Conservation (phyloP, 352 stramenopile genomes). For the Globisporangium ultimum region DNA sequence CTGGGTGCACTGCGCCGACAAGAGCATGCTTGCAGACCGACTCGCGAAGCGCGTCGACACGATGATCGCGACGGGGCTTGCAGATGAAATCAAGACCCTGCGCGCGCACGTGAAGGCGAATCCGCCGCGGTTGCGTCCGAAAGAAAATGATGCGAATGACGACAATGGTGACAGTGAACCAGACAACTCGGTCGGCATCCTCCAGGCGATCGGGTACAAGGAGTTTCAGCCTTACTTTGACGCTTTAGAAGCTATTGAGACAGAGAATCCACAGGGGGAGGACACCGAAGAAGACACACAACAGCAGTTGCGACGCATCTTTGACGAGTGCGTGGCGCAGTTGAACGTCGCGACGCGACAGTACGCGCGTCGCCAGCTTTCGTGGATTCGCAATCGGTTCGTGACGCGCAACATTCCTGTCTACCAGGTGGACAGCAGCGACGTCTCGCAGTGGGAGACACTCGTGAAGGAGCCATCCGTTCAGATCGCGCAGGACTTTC, state of each 20-base stretch:
- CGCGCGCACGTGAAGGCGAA: constrained; percentile 46
- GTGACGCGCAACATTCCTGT: constrained; percentile 82
- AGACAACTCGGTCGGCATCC: constrained; percentile 65
- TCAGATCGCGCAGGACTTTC: constrained; percentile 60
- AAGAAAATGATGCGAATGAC: constrained; percentile 7
- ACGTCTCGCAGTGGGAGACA: constrained; percentile 55
- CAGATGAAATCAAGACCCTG: constrained; percentile 72
- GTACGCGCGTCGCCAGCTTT: constrained; percentile 83
- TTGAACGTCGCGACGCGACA: constrained; percentile 80
- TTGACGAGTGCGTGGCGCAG: constrained; percentile 67
- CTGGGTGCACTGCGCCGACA: constrained; percentile 73
- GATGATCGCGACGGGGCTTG: constrained; percentile 77
- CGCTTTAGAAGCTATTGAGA: constrained; percentile 37
- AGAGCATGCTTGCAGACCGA: constrained; percentile 55
- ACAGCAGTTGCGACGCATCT: constrained; percentile 20
- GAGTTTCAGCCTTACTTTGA: constrained; percentile 87
- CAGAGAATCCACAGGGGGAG: not conserved
- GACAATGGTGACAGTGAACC: constrained; percentile 19
- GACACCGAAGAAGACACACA: not conserved
- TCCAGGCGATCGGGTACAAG: constrained; percentile 90
- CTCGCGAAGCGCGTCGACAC: constrained; percentile 69
- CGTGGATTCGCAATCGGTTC: constrained; percentile 88
- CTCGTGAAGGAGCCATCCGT: constrained; percentile 55
- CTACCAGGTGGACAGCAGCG: constrained; percentile 81
- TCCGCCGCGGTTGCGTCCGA: constrained; percentile 28